These are phyloP conservation scores for Talaromyces sp. DNA, from an alignment of 2,329 filamentous ascomycete genomes.

Conservation along the genomic window DNA sequence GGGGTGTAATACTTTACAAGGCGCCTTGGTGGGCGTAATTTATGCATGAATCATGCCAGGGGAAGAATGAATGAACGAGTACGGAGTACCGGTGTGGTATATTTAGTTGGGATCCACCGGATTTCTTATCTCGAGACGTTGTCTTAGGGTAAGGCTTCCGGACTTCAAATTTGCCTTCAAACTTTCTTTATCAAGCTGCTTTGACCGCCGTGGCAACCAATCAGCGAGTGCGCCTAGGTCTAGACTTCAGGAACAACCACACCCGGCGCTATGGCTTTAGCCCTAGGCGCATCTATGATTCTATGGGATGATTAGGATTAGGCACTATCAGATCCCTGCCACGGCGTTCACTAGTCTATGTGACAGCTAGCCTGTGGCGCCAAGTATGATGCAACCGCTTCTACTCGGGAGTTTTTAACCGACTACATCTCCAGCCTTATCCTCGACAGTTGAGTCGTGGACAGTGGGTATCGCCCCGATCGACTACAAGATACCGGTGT, in stretches of 20 bases:
- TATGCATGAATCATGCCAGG: neutral
- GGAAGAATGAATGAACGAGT: neutral
- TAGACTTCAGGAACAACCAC: neutral
- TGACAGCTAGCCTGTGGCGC: neutral
- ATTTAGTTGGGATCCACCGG: neutral
- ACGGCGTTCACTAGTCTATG: neutral
- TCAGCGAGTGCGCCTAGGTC: neutral
- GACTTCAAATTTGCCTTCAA: neutral
- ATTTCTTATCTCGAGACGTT: neutral
- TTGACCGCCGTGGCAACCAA: neutral
- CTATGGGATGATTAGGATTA: neutral
- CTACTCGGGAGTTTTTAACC: conserved; percentile 3
- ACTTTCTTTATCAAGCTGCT: neutral
- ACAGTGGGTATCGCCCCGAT: neutral
- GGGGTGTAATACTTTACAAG: neutral
- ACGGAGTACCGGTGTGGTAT: neutral
- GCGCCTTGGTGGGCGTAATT: neutral
- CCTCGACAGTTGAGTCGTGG: neutral
- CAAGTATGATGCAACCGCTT: neutral
- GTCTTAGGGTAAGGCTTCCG: neutral
- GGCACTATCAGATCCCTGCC: neutral
- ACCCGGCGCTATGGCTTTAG: neutral
- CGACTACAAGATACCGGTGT: neutral
- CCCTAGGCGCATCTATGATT: neutral
- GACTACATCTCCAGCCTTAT: conserved; percentile 1